Base-by-base conservation (phyloP, 1,284 basidiomycete species). In the Vanrija sp. region DNA sequence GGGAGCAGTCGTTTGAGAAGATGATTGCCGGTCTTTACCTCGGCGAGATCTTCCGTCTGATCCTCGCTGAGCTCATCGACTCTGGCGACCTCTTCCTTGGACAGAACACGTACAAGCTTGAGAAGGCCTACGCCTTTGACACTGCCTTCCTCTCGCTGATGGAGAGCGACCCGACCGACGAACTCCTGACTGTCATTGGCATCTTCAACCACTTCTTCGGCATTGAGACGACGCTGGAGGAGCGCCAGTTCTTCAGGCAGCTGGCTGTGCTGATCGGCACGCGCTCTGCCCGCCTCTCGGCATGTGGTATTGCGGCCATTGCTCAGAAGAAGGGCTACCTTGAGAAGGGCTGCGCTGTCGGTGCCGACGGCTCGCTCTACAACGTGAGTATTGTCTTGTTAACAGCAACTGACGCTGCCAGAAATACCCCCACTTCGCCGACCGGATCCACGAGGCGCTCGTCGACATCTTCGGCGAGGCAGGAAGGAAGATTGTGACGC, bases 151-250 rank as follows among this genome's bases (percentile, higher is more conserved):
- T 98, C 58, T 93, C 89, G 46, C 81, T 98, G 54, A 97, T 98
- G 86, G 95, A 98, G 79, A 88, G 86, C 87, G 95, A 98, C 76
- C 87, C 90, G 3, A 98, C 95, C n/a, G 95, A 98, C 71, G 95
- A 98, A 74, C 83, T 97, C 43, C 83, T 98, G 49, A 97, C 94
- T 82, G 85, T 93, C 68, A 91, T 95, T 65, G 94, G 95, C 51
- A 91, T 98, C 65, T 98, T 98, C 80, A 86, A 87, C 18, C 90
- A 96, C 80, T 96, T 96, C 82, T 94, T 92, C 71, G 88, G 89
- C 34, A 79, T 96, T 49, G 92, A 95, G 78, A 96, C 93, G 18
- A 96, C 92, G 3, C 81, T 93, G 38, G 89, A 90, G 10, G 93
- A 97, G 77, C 86, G 93, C 38, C 89, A 93, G 71, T 96, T 96